These are phyloP conservation scores for Aspergillus homomorphus DNA, from an alignment of 495 filamentous ascomycete genomes.

Conservation along the genomic window DNA sequence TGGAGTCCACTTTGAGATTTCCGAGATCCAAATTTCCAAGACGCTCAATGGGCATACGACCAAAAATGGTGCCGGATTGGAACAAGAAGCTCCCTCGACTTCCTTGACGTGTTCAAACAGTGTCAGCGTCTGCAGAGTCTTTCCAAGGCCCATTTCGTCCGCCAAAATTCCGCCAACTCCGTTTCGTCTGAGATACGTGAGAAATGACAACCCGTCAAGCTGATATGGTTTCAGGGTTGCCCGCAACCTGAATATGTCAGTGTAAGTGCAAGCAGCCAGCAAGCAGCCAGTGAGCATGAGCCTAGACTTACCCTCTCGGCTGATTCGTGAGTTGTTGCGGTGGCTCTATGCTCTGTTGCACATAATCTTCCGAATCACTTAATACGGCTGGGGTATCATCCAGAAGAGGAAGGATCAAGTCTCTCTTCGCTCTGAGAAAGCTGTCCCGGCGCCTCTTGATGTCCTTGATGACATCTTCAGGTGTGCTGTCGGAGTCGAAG, in stretches of 20 bases:
- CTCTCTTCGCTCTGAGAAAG: background rate
- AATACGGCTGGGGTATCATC: background rate
- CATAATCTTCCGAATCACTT: background rate
- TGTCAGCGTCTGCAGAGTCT: conserved; percentile 58
- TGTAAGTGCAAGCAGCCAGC: too few relatives aligned
- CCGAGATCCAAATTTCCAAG: conserved; percentile 54
- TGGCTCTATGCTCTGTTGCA: background rate
- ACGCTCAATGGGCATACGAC: conserved; percentile 61
- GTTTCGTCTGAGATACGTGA: conserved; percentile 57
- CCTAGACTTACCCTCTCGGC: background rate
- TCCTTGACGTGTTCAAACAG: conserved; percentile 53
- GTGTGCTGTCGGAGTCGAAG: background rate
- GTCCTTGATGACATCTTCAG: background rate
- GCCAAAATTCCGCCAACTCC: conserved; percentile 56
- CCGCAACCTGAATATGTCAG: conserved; percentile 13
- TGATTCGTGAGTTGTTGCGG: background rate
- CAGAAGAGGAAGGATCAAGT: background rate
- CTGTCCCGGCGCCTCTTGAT: background rate
- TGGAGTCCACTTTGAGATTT: conserved; percentile 58
- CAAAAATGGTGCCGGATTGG: conserved; percentile 40
- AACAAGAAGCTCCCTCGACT: conserved; percentile 15
- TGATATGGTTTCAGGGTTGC: conserved; percentile 64
- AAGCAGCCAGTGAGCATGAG: background rate
- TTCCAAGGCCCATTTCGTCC: conserved; percentile 66
- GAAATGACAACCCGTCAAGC: conserved; percentile 57